A percentile compares a stretch with the other conserved stretches of the same genome.
phyloP scores from a whole-genome alignment of 2,329 filamentous ascomycete genomes.

The Truncatella angustata region DNA sequence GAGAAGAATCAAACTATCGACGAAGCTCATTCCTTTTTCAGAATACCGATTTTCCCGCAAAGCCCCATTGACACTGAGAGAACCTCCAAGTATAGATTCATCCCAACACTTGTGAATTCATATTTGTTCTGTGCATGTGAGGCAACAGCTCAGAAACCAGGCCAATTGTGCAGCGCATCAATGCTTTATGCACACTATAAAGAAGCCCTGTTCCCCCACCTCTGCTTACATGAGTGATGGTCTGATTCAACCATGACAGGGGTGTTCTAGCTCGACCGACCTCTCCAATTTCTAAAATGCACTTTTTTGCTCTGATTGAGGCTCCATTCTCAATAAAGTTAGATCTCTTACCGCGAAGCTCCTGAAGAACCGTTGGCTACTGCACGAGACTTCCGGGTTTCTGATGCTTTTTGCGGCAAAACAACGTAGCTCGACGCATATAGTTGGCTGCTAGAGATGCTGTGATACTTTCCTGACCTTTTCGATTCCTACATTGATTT shows the following conservation, averaged over 20 bases:
- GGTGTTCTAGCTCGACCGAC: background rate
- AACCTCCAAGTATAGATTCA: too few relatives aligned
- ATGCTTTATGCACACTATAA: background rate
- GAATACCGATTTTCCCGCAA: too few relatives aligned
- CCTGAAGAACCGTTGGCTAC: background rate
- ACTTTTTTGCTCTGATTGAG: background rate
- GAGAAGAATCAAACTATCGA: too few relatives aligned
- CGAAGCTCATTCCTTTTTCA: too few relatives aligned
- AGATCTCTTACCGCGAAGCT: background rate
- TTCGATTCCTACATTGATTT: background rate
- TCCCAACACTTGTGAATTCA: too few relatives aligned
- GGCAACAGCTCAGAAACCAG: too few relatives aligned
- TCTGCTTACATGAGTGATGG: background rate
- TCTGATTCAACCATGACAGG: background rate
- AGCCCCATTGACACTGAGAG: too few relatives aligned
- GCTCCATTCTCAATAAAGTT: background rate
- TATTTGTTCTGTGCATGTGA: too few relatives aligned
- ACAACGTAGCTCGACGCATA: background rate
- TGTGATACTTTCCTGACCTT: background rate
- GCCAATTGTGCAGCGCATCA: background rate
- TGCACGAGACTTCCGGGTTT: conserved; percentile 3
- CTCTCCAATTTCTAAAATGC: background rate
- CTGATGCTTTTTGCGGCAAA: background rate
- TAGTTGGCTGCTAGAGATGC: background rate
- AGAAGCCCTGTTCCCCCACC: background rate